Percentiles rank a stretch among this genome's conserved stretches.
These are phyloP conservation scores for Primulina huaijiensis DNA, from an alignment of 257 asterid species.

Conservation along the genomic window DNA sequence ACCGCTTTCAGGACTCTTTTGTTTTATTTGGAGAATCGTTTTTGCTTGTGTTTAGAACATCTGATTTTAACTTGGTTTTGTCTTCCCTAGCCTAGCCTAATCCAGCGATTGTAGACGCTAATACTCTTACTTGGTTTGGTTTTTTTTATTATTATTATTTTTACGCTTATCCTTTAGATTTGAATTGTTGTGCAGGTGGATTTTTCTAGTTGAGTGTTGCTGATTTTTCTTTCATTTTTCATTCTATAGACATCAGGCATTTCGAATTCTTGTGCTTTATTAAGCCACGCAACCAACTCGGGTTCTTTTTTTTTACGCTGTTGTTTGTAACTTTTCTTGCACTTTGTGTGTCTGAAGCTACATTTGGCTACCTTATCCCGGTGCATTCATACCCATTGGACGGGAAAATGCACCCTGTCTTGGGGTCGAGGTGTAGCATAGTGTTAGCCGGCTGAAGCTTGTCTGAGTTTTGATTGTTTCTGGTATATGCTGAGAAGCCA, in stretches of 20 bases:
- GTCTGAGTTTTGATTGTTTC: too few relatives aligned
- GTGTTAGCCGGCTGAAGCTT: background rate
- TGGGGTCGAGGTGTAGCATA: background rate
- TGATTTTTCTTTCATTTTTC: background rate
- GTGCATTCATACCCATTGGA: background rate
- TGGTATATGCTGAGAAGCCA: background rate
- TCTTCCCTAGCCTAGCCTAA: too few relatives aligned
- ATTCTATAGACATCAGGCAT: background rate
- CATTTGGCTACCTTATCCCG: background rate
- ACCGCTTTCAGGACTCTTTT: background rate
- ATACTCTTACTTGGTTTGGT: too few relatives aligned
- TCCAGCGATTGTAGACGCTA: too few relatives aligned
- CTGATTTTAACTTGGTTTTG: background rate
- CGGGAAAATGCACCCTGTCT: background rate
- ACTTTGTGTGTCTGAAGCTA: background rate
- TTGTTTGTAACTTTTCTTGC: background rate
- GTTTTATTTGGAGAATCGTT: too few relatives aligned
- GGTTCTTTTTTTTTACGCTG: background rate
- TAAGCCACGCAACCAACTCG: background rate
- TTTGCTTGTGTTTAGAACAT: too few relatives aligned
- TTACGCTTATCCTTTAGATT: too few relatives aligned
- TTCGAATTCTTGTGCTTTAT: too few relatives aligned
- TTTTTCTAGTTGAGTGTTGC: too few relatives aligned
- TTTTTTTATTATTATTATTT: too few relatives aligned
- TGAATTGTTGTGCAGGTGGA: too few relatives aligned